phyloP scores from a whole-genome alignment of 164 flowering plant genomes.

The Santalum album region DNA sequence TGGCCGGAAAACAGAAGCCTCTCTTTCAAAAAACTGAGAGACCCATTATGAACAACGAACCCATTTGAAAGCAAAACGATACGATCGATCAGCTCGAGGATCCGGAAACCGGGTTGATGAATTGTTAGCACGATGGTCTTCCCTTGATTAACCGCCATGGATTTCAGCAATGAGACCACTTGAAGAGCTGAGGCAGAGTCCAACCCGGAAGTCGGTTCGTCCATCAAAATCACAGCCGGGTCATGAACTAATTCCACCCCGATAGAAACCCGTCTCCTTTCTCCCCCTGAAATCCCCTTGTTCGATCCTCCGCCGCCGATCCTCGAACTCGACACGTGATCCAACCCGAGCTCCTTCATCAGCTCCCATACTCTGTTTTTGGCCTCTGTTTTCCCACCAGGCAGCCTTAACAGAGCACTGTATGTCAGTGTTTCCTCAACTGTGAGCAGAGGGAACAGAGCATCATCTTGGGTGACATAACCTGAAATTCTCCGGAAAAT shows the following conservation, averaged over 20 bases:
- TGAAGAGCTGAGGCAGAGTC: conserved; percentile 87
- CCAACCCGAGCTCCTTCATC: conserved; percentile 67
- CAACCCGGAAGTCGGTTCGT: conserved; percentile 94
- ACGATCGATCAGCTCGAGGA: conserved; percentile 64
- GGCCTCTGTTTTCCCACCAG: conserved; percentile 29
- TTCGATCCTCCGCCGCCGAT: conserved; percentile 36
- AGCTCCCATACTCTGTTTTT: conserved; percentile 34
- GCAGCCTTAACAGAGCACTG: conserved; percentile 62
- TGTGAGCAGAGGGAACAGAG: not conserved
- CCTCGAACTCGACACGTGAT: conserved; percentile 46
- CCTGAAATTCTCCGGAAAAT: conserved; percentile 35
- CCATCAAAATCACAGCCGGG: conserved; percentile 60
- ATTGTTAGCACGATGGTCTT: conserved; percentile 74
- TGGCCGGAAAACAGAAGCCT: conserved; percentile 44
- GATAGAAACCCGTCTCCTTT: conserved; percentile 70
- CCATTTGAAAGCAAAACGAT: conserved; percentile 66
- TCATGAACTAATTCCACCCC: conserved; percentile 84
- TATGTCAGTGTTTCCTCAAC: not conserved
- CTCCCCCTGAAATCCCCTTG: conserved; percentile 78
- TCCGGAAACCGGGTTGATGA: conserved; percentile 86
- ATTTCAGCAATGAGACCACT: conserved; percentile 46
- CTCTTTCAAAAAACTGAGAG: conserved; percentile 42
- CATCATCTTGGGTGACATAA: not conserved
- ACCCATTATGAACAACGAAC: conserved; percentile 53
- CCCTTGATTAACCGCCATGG: conserved; percentile 52